Percentiles rank a stretch among this genome's conserved stretches.
phyloP scores from a whole-genome alignment of 129 eudicot species.

The Escallonia herrerae region DNA sequence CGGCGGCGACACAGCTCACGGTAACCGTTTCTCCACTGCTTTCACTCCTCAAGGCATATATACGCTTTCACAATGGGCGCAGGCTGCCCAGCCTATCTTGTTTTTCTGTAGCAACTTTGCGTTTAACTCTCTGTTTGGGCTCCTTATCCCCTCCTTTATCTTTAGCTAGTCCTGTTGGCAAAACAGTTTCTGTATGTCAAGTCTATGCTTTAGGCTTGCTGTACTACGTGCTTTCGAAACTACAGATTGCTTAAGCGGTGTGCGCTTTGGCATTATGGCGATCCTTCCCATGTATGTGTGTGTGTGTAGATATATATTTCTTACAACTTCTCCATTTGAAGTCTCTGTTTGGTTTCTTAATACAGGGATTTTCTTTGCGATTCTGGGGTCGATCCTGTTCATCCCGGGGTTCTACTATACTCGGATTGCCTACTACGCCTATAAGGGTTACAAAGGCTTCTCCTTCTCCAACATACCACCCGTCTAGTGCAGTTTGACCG shows the following conservation, averaged over 20 bases:
- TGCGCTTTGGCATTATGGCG: no score
- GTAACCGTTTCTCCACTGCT: constrained; percentile 22
- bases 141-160: no score
- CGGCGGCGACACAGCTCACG: constrained; percentile 93
- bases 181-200: no score
- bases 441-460: constrained; percentile 97
- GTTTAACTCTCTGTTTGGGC: background rate
- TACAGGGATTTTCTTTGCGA: constrained; percentile 76
- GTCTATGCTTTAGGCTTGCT: no score
- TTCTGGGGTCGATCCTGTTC: constrained; percentile 76
- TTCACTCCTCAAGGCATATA: no score
- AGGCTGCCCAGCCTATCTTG: background rate
- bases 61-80: no score
- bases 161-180: no score
- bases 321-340: no score
- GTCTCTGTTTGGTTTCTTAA: background rate
- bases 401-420: constrained; percentile 94
- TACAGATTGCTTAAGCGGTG: no score
- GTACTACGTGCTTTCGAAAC: no score
- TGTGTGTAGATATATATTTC: no score
- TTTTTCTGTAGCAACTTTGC: background rate
- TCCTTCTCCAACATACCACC: constrained; percentile 86
- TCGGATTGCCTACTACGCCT: constrained; percentile 91
- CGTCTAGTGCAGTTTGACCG: constrained; percentile 29
- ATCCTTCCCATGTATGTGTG: no score